Conservation (phyloP, 352 stramenopile species). For the Nothophytophthora sp. region DNA sequence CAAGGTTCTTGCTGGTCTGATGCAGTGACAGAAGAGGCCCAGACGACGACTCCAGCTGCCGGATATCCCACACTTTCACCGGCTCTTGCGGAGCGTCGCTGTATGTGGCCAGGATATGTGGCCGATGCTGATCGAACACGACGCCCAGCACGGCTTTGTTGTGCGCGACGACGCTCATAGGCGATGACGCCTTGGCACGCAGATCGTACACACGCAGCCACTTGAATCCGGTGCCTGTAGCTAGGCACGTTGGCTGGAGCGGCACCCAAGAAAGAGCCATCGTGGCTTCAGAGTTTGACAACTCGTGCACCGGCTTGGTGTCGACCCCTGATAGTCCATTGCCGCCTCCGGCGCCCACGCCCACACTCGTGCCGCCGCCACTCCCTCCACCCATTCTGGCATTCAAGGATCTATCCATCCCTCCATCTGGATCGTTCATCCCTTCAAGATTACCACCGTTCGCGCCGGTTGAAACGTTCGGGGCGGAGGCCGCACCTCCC, state of each 20-base stretch:
- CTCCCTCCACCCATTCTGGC: conserved; percentile 10
- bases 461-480: conserved; percentile 16
- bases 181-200: conserved; percentile 50
- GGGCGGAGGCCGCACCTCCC: not conserved
- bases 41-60: conserved; percentile 64
- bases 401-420: conserved; percentile 29
- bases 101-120: conserved; percentile 83
- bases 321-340: conserved; percentile 29
- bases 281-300: conserved; percentile 85
- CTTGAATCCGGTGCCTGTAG: conserved; percentile 86
- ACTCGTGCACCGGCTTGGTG: conserved; percentile 72
- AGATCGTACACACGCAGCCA: conserved; percentile 88
- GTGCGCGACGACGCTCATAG: conserved; percentile 82
- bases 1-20: conserved; percentile 68
- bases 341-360: conserved; percentile 18
- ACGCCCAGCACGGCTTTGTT: conserved; percentile 86
- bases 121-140: conserved; percentile 79
- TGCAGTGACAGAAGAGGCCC: conserved; percentile 75
- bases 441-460: conserved; percentile 30
- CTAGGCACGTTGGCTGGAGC: conserved; percentile 76
- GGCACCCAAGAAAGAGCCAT: conserved; percentile 84
- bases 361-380: conserved; percentile 19
- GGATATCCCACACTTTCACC: conserved; percentile 89
- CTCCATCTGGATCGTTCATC: conserved; percentile 26
- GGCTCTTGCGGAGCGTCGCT: conserved; percentile 80